A percentile compares a stretch with the other conserved stretches of the same genome.
These are phyloP conservation scores for Chlorella sp. DNA, from an alignment of 139 green algal genomes.

Conservation along the genomic window DNA sequence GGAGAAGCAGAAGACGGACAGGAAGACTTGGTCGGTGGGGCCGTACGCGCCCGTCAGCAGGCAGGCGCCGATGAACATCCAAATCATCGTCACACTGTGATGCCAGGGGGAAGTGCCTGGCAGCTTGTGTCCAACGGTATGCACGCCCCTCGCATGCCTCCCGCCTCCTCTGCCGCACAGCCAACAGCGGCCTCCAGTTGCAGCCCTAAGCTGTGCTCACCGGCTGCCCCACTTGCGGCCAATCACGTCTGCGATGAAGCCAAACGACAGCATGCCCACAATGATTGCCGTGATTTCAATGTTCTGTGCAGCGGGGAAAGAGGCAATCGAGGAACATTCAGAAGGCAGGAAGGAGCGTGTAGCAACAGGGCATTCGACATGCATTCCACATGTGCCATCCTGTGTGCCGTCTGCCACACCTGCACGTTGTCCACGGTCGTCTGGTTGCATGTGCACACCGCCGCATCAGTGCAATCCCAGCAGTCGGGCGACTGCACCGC, in stretches of 20 bases:
- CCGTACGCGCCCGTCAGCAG: constrained; percentile 58
- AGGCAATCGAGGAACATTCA: no score
- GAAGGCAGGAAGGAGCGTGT: no score
- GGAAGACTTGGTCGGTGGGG: constrained; percentile 49
- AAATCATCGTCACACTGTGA: constrained; percentile 44
- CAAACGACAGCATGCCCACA: constrained; percentile 59
- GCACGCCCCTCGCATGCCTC: no score
- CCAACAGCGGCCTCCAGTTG: no score
- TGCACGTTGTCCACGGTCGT: neutral
- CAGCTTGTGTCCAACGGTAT: no score
- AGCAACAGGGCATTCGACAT: no score
- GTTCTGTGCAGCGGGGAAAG: no score
- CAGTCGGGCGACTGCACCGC: constrained; percentile 18
- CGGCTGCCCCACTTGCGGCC: constrained; percentile 72
- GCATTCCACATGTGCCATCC: no score
- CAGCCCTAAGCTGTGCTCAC: neutral
- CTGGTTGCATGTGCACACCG: neutral
- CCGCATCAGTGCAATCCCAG: neutral
- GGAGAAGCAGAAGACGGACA: constrained; percentile 58
- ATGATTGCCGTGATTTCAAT: constrained; percentile 55
- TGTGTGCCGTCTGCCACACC: no score
- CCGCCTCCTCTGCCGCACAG: no score
- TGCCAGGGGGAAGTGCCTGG: neutral
- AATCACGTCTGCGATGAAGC: constrained; percentile 65
- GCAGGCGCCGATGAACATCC: constrained; percentile 74